Percentiles rank a stretch among this genome's conserved stretches.
phyloP scores from a whole-genome alignment of 768 basidiomycete genomes.

The Tulasnella calospora region DNA sequence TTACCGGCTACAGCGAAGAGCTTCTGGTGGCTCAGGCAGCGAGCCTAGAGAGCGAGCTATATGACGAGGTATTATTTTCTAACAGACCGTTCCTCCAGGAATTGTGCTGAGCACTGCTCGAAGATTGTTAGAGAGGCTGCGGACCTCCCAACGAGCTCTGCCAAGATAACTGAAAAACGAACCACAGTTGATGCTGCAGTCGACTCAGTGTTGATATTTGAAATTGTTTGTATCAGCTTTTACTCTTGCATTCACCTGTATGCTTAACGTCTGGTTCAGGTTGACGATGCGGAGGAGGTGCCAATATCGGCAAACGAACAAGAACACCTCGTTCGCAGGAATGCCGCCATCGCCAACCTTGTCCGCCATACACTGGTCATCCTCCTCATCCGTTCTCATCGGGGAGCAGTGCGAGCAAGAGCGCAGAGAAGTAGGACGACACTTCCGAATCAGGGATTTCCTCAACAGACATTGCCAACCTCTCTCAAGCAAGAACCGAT shows the following conservation, averaged over 20 bases:
- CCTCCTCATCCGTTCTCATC: constrained; percentile 26
- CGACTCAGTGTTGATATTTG: constrained; percentile 61
- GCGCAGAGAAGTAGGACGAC: constrained; percentile 23
- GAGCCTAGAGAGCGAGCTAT: constrained; percentile 76
- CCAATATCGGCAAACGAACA: constrained; percentile 27
- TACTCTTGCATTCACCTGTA: not conserved
- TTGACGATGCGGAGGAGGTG: constrained; percentile 31
- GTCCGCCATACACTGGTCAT: constrained; percentile 17
- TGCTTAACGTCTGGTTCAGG: constrained; percentile 29
- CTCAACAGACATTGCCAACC: not conserved
- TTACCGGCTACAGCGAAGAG: constrained; percentile 42
- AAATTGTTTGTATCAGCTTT: constrained; percentile 50
- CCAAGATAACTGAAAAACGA: constrained; percentile 70
- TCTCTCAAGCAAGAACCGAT: constrained; percentile 39
- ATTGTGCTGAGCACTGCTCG: not conserved
- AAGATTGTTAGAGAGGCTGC: constrained; percentile 69
- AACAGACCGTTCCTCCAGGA: not conserved
- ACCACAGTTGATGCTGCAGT: constrained; percentile 74
- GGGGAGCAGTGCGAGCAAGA: not conserved
- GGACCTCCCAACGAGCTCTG: constrained; percentile 66
- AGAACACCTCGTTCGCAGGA: constrained; percentile 10
- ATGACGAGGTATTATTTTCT: constrained; percentile 41
- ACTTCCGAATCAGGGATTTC: not conserved
- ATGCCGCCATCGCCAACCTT: constrained; percentile 12
- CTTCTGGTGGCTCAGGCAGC: constrained; percentile 63